These are phyloP conservation scores for Fagopyrum homotropicum DNA, from an alignment of 148 eudicot species.

Conservation along the genomic window DNA sequence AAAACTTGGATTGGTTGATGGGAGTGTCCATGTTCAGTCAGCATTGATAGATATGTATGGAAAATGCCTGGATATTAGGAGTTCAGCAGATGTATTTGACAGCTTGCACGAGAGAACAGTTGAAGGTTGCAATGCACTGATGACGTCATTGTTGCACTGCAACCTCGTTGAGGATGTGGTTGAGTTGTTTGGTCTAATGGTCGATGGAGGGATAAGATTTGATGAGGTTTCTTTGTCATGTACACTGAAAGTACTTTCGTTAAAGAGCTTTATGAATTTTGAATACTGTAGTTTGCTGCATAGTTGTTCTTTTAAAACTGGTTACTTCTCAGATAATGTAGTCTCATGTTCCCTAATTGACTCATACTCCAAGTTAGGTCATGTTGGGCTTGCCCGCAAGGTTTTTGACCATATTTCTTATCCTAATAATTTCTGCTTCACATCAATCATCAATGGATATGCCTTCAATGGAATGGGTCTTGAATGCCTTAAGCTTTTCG, in stretches of 20 bases:
- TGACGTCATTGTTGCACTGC: constrained; percentile 68
- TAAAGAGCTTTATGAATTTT: constrained; percentile 39
- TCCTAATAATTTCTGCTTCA: constrained; percentile 55
- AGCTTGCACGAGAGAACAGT: constrained; percentile 25
- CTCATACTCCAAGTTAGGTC: constrained; percentile 56
- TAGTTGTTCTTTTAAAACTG: constrained; percentile 54
- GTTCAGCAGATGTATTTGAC: constrained; percentile 41
- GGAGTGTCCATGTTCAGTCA: constrained; percentile 52
- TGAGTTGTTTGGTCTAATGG: constrained; percentile 65
- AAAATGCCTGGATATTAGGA: constrained; percentile 57
- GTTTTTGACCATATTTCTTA: constrained; percentile 40
- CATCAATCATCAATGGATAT: constrained; percentile 63
- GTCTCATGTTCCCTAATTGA: constrained; percentile 60
- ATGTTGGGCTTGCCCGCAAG: constrained; percentile 32
- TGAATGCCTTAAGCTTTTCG: constrained; percentile 46
- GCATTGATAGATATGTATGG: constrained; percentile 91
- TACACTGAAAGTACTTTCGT: constrained; percentile 53
- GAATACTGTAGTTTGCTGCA: constrained; percentile 53
- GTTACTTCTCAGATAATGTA: constrained; percentile 33
- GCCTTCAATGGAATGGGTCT: constrained; percentile 67
- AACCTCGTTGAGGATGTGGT: constrained; percentile 45
- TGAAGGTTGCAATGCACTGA: constrained; percentile 62
- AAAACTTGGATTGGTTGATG: constrained; percentile 48
- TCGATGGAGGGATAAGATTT: constrained; percentile 45
- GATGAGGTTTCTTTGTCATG: constrained; percentile 66